Evolutionary conservation across 805 yeast species (phyloP), one percentile per base, ranked within the genome.

Genomic region (Lipomyces starkeyi): DNA sequence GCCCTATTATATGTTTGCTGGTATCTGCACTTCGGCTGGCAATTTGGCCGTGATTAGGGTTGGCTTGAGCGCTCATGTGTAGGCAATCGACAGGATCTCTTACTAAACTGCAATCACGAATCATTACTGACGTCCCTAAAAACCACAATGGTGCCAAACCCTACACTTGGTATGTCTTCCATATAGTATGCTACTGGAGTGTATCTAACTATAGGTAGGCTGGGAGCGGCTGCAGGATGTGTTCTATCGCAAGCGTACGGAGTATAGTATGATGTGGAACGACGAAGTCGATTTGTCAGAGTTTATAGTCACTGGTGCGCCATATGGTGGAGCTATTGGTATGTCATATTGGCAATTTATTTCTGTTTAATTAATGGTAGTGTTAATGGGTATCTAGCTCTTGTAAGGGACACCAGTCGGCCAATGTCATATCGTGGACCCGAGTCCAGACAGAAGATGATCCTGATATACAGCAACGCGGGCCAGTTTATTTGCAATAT

Each of bases 191-290:
- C 68, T 73, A n/a, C 64, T 64, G 1, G 73, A 65, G 20, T 71
- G 69, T 61, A 65, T 72, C 27, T 66, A 58, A 58, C 73, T 68
- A 43, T 65, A 71, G 20, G 67, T 83, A 69, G 84, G 84, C 57
- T 93, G 98, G 98, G 97, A 92, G 76, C 84, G 88, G 71, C 83
- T 93, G 22, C 87, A 86, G 63, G 86, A 87, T 76, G 89, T 86
- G 9, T 91, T 85, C 76, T 93, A 91, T 73, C 81, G 90, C 64
- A 82, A 69, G 56, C 63, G 72, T 6, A 35, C 58, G 6, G 71
- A 69, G 59, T 69, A 69, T 56, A 56, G 47, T 25, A 61, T 69
- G 67, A 53, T 64, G 61, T 69, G 72, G 72, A 61, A 84, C 20
- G 77, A 82, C 20, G 71, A 71, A 7, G 70, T 81, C 11, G 78